phyloP scores from a whole-genome alignment of 805 yeast genomes.

The Myxozyma sirexii region DNA sequence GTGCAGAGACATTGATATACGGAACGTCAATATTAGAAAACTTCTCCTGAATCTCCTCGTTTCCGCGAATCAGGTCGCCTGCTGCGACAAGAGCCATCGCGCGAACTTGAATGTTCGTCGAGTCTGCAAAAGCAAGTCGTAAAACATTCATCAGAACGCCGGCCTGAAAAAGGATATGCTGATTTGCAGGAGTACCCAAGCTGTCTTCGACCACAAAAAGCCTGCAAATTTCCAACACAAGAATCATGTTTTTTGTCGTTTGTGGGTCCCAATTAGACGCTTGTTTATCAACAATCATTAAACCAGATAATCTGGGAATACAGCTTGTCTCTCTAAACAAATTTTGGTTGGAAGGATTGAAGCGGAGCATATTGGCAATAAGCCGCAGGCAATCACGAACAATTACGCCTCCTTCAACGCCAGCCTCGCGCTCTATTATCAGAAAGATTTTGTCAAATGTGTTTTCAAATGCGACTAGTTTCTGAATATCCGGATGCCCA shows the following conservation, averaged over 20 bases:
- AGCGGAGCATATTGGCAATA: slow-evolving; percentile 69
- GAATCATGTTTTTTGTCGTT: slow-evolving; percentile 63
- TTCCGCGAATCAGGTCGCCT: slow-evolving; percentile 73
- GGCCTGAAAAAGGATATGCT: slow-evolving; percentile 58
- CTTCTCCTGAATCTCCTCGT: slow-evolving; percentile 65
- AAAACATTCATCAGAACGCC: slow-evolving; percentile 69
- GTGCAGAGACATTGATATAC: slow-evolving; percentile 73
- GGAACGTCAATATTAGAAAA: slow-evolving; percentile 90
- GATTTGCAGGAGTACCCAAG: slow-evolving; percentile 63
- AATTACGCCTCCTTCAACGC: slow-evolving; percentile 82
- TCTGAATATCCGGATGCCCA: slow-evolving; percentile 83
- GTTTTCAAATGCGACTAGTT: slow-evolving; percentile 91
- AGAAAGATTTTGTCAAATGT: slow-evolving; percentile 79
- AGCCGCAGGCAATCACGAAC: slow-evolving; percentile 87
- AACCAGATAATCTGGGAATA: slow-evolving; percentile 60
- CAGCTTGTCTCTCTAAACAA: slow-evolving; percentile 85
- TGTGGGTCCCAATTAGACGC: slow-evolving; percentile 77
- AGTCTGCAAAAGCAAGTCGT: slow-evolving; percentile 65
- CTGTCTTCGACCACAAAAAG: slow-evolving; percentile 74
- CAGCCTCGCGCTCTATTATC: slow-evolving; percentile 87
- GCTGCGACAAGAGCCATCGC: slow-evolving; percentile 69
- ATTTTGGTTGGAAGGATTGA: slow-evolving; percentile 88
- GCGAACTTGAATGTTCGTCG: slow-evolving; percentile 67
- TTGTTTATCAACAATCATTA: slow-evolving; percentile 54
- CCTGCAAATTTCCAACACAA: slow-evolving; percentile 71